Conservation (phyloP, 768 basidiomycete species). For the Termitomyces sp. region DNA sequence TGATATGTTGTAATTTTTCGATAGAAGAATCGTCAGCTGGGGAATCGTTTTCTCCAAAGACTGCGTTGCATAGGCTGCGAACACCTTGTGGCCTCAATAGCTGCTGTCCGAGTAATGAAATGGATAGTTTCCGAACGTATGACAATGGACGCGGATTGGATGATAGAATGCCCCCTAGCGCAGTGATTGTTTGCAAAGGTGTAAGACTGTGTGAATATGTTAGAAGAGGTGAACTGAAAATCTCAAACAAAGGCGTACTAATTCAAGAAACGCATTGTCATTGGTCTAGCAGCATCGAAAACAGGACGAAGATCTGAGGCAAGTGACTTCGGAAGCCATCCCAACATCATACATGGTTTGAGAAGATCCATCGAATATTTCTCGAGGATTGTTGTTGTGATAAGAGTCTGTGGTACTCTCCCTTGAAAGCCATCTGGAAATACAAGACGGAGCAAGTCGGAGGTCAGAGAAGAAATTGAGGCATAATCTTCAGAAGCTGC, state of each 20-base stretch:
- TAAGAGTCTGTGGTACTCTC: slow-evolving; percentile 52
- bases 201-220: slow-evolving; percentile 46
- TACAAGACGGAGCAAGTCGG: slow-evolving; percentile 46
- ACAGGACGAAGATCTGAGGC: slow-evolving; percentile 35
- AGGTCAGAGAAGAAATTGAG: slow-evolving; percentile 41
- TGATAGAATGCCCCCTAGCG: slow-evolving; percentile 62
- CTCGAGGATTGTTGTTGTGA: slow-evolving; percentile 58
- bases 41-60: slow-evolving; percentile 63
- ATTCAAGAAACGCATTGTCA: slow-evolving; percentile 55
- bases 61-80: slow-evolving; percentile 62
- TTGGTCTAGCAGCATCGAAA: slow-evolving; percentile 47
- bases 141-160: slow-evolving; percentile 37
- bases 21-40: slow-evolving; percentile 50
- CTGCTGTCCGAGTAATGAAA: slow-evolving; percentile 66
- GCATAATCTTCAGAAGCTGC: slow-evolving; percentile 40
- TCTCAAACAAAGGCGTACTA: slow-evolving; percentile 46
- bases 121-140: slow-evolving; percentile 59
- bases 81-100: slow-evolving; percentile 71
- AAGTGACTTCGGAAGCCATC: slow-evolving; percentile 67
- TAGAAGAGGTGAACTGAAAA: slow-evolving; percentile 16
- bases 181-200: slow-evolving; percentile 62
- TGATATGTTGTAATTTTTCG: slow-evolving; percentile 73
- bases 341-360: slow-evolving; percentile 58
- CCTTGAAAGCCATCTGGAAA: slow-evolving; percentile 54
- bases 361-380: slow-evolving; percentile 59